Evolutionary conservation across 805 yeast species (phyloP).

Genomic region (Pichia sporocuriosa): DNA sequence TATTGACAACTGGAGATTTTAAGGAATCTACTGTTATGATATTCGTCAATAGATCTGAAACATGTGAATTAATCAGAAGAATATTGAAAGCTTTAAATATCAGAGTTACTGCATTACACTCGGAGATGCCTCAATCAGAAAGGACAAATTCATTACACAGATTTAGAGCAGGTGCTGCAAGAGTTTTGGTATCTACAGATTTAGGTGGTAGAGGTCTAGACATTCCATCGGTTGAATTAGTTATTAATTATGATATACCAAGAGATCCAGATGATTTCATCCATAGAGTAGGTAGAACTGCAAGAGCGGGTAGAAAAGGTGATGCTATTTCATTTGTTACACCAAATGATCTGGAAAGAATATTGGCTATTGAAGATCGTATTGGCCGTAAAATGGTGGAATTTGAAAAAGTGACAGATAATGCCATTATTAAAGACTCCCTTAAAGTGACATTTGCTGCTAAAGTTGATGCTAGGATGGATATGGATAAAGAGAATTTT

Average conservation of each 20-base stretch:
- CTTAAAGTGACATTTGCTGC: constrained; percentile 70
- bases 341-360: constrained; percentile 75
- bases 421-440: constrained; percentile 61
- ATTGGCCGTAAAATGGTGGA: constrained; percentile 75
- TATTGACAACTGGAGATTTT: constrained; percentile 58
- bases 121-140: constrained; percentile 90
- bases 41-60: constrained; percentile 83
- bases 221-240: constrained; percentile 74
- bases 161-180: constrained; percentile 90
- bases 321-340: constrained; percentile 76
- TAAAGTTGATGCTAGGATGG: constrained; percentile 85
- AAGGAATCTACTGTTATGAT: constrained; percentile 68
- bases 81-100: constrained; percentile 67
- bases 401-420: constrained; percentile 65
- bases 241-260: constrained; percentile 73
- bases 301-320: constrained; percentile 93
- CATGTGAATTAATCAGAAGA: constrained; percentile 83
- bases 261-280: constrained; percentile 79
- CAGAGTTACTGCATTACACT: constrained; percentile 84
- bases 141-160: constrained; percentile 87
- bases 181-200: constrained; percentile 90
- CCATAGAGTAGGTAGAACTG: constrained; percentile 93
- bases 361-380: constrained; percentile 81
- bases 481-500: constrained; percentile 85
- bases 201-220: constrained; percentile 88